Evolutionary conservation across 257 asterid species (phyloP).

Genomic region (Buddleja alternifolia): DNA sequence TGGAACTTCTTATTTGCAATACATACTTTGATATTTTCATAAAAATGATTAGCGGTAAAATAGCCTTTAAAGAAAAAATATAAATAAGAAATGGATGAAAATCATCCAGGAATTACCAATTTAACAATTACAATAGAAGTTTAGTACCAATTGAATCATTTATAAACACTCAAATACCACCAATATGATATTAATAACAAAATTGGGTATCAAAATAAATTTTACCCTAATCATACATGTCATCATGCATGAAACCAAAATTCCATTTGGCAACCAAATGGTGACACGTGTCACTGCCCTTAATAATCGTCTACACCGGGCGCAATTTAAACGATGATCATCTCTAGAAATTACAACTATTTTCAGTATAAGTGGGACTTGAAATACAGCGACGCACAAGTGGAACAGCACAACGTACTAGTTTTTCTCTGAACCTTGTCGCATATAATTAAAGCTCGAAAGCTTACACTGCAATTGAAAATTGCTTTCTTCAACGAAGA

Average conservation of each 20-base stretch:
- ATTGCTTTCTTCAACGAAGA: constrained; percentile 18
- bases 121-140: too few species aligned
- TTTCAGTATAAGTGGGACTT: too few species aligned
- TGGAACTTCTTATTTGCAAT: too few species aligned
- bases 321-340: not conserved
- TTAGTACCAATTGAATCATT: too few species aligned
- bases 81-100: too few species aligned
- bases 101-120: too few species aligned
- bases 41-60: too few species aligned
- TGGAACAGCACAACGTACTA: not conserved
- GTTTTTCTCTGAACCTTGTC: not conserved
- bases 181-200: too few species aligned
- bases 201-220: too few species aligned
- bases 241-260: constrained; percentile 31
- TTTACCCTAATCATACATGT: constrained; percentile 17
- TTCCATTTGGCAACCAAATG: constrained; percentile 15
- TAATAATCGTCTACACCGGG: not conserved
- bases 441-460: constrained; percentile 20
- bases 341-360: not conserved
- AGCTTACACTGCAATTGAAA: constrained; percentile 4
- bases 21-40: too few species aligned
- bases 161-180: too few species aligned
- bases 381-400: not conserved
- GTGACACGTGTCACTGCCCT: not conserved
- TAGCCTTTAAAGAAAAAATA: too few species aligned